Base-by-base conservation (phyloP, 129 eudicot species). In the Ambrosia artemisiifolia region DNA sequence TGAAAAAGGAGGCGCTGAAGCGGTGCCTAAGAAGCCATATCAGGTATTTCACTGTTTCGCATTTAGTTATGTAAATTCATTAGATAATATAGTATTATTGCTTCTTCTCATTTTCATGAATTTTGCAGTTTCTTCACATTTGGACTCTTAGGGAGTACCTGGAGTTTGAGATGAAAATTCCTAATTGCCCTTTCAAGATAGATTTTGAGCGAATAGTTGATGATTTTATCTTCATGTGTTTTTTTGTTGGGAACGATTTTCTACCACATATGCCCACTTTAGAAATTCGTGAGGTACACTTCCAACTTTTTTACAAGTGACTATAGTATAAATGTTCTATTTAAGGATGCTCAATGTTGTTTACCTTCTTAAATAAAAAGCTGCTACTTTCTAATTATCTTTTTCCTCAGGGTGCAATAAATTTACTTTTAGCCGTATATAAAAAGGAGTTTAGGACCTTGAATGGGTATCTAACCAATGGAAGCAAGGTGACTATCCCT, bases 241-340 rank as follows among this genome's bases (percentile, higher is more conserved):
- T 95, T 81, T 95, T 95, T 83, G 99, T 95, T 20, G 99, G 99
- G 64, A 90, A 90, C 61, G 99, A 95, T 61, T 95, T 95, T 66
- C 67, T 95, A 65, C 99, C 97, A 53, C 99, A 95, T 77, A 95
- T 95, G 99, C 99, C 99, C 6, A 95, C 97, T 10, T 81, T 95
- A 72, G 99, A 95, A 82, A 95, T 90, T 67, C 99, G 97, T 4
- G 99, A 95, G 99, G 99, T 94, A 38, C 43, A 83, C 80, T 72
- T 81, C 12, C 12, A 59, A 14, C n/a, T 55, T 54, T 35, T 38
- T 13, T 13, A 38, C 38, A 61, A 16, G 61, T 47, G 12, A 46
- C 13, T 65, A 57, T 42, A 43, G 51, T 50, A 34, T 48, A 12
- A 13, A 18, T 73, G 11, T 54, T 33, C 42, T 42, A 42, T 50